Evolutionary conservation across 805 yeast species (phyloP), one percentile per base, ranked within the genome.

Genomic region (Myxozyma neglecta): DNA sequence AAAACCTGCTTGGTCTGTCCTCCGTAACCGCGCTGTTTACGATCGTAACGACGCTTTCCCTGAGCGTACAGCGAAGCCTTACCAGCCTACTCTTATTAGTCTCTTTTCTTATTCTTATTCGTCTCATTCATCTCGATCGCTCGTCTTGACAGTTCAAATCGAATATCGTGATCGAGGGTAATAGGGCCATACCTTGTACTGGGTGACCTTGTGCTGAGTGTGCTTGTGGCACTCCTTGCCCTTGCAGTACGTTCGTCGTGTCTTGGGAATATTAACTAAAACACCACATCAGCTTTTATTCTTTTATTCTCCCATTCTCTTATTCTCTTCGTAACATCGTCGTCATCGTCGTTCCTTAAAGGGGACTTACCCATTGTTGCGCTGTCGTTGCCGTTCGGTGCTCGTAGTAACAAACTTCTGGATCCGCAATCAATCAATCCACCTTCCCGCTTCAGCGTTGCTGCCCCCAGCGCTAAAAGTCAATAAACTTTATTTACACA

Each of bases 41-140:
- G 97, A 93, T 94, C 99, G 86, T 94, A 94, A 87, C 99, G 92
- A 87, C 99, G 91, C 93, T 96, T 94, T 88, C 99, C 99, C 85
- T 94, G 98, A 75, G 98, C 97, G 79, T 86, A 91, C 77, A 92
- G 87, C 71, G 98, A 93, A 80, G 99, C 98, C 86, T 94, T 94
- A 85, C 99, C 99, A 80, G 98, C 97, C 83, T 68, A 47, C 8
- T 16, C 29, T 8, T 1, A 10, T 18, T 34, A 37, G 10, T n/a
- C 48, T 32, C 35, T 29, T 34, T 10, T 20, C 16, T 11, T 10
- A 35, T 10, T 50, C n/a, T 10, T 42, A 29, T 39, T 39, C 42
- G 3, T n/a, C n/a, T 39, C 11, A 37, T 37, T 39, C n/a, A 6
- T 39, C 16, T 2, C 42, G 3, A 39, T 13, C 42, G 16, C 13